Conservation (phyloP, 768 basidiomycete genomes). For the Leccinellum luteum region DNA sequence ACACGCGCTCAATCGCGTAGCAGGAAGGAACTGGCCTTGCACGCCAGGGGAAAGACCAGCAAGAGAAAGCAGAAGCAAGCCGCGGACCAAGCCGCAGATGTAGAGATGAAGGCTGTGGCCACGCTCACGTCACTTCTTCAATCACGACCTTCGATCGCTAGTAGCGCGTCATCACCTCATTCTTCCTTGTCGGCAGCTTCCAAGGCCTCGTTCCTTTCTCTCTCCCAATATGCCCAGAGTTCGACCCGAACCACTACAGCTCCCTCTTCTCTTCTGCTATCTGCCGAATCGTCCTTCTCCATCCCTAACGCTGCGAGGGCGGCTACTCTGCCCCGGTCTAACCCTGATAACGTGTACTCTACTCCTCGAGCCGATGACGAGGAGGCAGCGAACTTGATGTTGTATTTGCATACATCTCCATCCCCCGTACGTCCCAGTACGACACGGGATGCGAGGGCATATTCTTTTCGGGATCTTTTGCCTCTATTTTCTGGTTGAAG, state of each 20-base stretch:
- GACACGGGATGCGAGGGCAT: constrained; percentile 71
- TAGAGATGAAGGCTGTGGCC: constrained; percentile 82
- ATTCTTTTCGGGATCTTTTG: constrained; percentile 94
- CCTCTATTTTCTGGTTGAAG: constrained; percentile 96
- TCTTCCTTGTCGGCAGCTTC: constrained; percentile 69
- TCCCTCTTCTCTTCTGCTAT: constrained; percentile 37
- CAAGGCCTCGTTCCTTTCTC: constrained; percentile 63
- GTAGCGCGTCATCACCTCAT: constrained; percentile 65
- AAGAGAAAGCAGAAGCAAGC: constrained; percentile 51
- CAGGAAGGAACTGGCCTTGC: constrained; percentile 39
- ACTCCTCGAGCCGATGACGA: constrained; percentile 60
- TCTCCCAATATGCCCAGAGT: constrained; percentile 65
- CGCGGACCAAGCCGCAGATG: constrained; percentile 39
- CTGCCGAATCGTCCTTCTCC: constrained; percentile 41
- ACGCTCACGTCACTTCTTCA: constrained; percentile 73
- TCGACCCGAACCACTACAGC: constrained; percentile 57
- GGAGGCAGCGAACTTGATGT: constrained; percentile 84
- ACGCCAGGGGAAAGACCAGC: constrained; percentile 37
- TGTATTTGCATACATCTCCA: constrained; percentile 82
- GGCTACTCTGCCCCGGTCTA: constrained; percentile 35
- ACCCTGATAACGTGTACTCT: constrained; percentile 38
- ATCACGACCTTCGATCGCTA: constrained; percentile 58
- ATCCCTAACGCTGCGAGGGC: constrained; percentile 24
- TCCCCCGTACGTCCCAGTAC: constrained; percentile 67
- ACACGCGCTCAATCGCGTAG: constrained; percentile 44